Evolutionary conservation across 1,139 yeast species (phyloP).

Genomic region (Saccharomyces hybrid): DNA sequence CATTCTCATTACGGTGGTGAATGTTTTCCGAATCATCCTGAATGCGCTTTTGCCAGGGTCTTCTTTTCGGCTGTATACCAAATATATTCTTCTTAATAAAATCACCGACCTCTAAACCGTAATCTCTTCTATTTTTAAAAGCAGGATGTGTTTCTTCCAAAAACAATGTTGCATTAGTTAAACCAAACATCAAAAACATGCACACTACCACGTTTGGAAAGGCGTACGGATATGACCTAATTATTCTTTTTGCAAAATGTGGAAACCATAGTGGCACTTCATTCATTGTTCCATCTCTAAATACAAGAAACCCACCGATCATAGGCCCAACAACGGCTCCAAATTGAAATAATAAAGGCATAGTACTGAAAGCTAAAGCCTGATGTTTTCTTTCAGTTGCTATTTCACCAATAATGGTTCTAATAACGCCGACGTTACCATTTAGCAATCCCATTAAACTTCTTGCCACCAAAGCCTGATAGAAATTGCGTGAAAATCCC

Average conservation of each 20-base stretch:
- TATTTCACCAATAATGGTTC: slow-evolving; percentile 56
- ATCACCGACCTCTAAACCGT: slow-evolving; percentile 50
- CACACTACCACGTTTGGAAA: slow-evolving; percentile 54
- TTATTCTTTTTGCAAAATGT: slow-evolving; percentile 25
- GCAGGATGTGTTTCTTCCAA: slow-evolving; percentile 54
- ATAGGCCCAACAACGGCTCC: slow-evolving; percentile 56
- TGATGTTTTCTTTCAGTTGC: slow-evolving; percentile 51
- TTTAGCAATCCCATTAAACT: slow-evolving; percentile 49
- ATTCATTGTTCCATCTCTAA: slow-evolving; percentile 29
- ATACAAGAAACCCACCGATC: slow-evolving; percentile 42
- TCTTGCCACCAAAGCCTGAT: slow-evolving; percentile 47
- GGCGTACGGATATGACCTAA: slow-evolving; percentile 48
- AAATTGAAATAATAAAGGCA: slow-evolving; percentile 53
- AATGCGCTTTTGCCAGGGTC: slow-evolving; percentile 31
- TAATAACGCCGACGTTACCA: slow-evolving; percentile 54
- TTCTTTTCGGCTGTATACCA: slow-evolving; percentile 32
- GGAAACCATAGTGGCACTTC: slow-evolving; percentile 12
- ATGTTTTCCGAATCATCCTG: slow-evolving; percentile 13
- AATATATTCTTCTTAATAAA: slow-evolving; percentile 31
- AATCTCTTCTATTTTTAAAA: slow-evolving; percentile 39
- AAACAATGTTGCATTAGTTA: slow-evolving; percentile 43
- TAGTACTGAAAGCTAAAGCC: slow-evolving; percentile 52
- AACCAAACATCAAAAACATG: slow-evolving; percentile 35
- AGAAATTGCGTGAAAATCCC: slow-evolving; percentile 47
- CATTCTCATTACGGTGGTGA: not conserved